Base-by-base conservation (phyloP, 75 land plant species). In the Selaginella moellendorffii region DNA sequence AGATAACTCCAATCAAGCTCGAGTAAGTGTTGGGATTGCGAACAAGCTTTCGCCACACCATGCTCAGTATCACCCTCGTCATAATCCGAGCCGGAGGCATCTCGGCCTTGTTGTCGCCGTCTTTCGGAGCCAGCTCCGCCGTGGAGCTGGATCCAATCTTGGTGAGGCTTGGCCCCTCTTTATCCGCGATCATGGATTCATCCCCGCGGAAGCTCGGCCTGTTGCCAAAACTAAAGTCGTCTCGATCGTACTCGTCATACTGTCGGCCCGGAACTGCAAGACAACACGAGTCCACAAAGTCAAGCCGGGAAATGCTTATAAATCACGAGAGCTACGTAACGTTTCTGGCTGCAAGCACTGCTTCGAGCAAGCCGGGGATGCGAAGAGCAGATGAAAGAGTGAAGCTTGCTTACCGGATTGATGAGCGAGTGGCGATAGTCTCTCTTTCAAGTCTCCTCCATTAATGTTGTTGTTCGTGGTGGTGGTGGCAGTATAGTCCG, bases 31-130 rank as follows among this genome's bases (percentile, higher is more conserved):
- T 87, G 0, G 92, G 92, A 52, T 87, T 87, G 24, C 71, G 62
- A 2, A 86, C 75, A 31, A 87, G 77, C 74, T 87, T 36, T 87
- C 36, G 22, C 71, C 75, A 65, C 25, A 84, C 86, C 61, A 65
- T 63, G 77, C 64, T 80, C 75, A 82, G 77, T 26, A 87, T 64
- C 9, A 61, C 42, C 73, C 74, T 73, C 17, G 78, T 83, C 95
- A 89, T 89, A 23, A 89, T 90, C 52, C 18, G 76, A 65, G 27
- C 72, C 67, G 96, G 96, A 8, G 96, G 96, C 90, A 89, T 83
- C 56, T 71, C 71, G 31, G 22, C 24, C 18, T 18, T 65, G 26
- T 8, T 25, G 20, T 28, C 65, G 12, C 63, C 28, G 2, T 52
- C 21, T 54, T 85, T 85, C 22, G 90, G 95, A 69, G 82, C 76